A percentile compares a stretch with the other conserved stretches of the same genome.
Conservation (phyloP, 2,329 filamentous ascomycete genomes). For the Penicillium thymicola region DNA sequence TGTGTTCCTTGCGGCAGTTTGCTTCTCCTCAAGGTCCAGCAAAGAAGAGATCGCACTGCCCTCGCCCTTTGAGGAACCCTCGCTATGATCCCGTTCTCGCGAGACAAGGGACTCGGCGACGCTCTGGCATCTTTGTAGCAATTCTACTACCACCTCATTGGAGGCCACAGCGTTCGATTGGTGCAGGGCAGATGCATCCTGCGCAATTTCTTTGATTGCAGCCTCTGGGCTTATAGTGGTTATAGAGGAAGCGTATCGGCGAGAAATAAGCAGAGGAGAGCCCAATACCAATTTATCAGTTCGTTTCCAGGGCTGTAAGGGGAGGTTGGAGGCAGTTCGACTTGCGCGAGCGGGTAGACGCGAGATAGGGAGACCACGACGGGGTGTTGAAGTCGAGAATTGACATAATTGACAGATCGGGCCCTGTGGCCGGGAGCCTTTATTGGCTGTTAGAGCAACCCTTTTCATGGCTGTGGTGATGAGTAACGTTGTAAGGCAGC, state of each 20-base stretch:
- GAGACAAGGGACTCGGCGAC: constrained; percentile 32
- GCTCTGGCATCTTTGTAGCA: constrained; percentile 37
- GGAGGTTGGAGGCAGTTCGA: constrained; percentile 10
- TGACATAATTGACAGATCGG: constrained; percentile 41
- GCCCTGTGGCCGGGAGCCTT: constrained; percentile 22
- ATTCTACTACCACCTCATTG: constrained; percentile 33
- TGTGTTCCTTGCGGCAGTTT: constrained; percentile 15
- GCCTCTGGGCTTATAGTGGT: constrained; percentile 17
- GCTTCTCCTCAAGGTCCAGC: constrained; percentile 41
- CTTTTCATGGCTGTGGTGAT: constrained; percentile 33
- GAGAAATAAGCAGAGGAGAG: not conserved
- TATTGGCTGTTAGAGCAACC: constrained; percentile 31
- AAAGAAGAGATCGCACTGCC: constrained; percentile 41
- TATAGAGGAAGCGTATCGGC: constrained; percentile 22
- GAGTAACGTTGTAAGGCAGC: constrained; percentile 8
- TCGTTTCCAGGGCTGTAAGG: constrained; percentile 19
- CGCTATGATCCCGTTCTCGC: constrained; percentile 22
- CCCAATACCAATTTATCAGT: constrained; percentile 5
- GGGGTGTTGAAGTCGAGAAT: constrained; percentile 26
- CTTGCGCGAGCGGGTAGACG: constrained; percentile 11
- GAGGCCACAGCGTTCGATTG: constrained; percentile 32
- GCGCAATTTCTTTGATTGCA: constrained; percentile 31
- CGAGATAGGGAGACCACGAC: constrained; percentile 20
- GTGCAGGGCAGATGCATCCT: constrained; percentile 29
- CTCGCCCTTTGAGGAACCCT: constrained; percentile 21